phyloP scores from a whole-genome alignment of 2,329 filamentous ascomycete genomes.

The Trichophyton mentagrophytes region DNA sequence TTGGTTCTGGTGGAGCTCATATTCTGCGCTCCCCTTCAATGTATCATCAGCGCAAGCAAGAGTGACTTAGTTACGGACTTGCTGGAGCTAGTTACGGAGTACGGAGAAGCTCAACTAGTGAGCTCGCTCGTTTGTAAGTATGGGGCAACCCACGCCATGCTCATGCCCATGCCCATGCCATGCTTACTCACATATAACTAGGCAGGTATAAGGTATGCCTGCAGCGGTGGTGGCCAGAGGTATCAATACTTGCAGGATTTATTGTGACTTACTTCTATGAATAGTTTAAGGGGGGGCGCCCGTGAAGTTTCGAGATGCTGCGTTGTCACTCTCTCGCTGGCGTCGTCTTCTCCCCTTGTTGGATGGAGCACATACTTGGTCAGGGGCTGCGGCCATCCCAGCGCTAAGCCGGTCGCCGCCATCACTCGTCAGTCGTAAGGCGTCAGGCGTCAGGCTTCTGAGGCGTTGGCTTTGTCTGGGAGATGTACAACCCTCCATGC shows the following conservation, averaged over 20 bases:
- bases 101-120: neutral
- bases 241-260: too few species aligned
- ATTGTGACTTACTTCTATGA: neutral
- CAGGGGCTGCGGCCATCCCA: neutral
- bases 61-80: neutral
- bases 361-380: neutral
- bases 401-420: neutral
- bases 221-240: too few species aligned
- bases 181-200: too few species aligned
- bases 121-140: neutral
- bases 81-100: neutral
- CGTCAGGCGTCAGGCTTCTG: conserved; percentile 1
- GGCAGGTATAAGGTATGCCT: neutral
- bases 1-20: conserved; percentile 3
- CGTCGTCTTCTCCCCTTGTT: neutral
- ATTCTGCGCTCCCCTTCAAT: neutral
- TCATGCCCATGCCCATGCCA: too few species aligned
- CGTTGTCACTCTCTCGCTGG: neutral
- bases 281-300: neutral
- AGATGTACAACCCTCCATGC: too few species aligned
- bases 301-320: conserved; percentile 1
- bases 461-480: neutral
- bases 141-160: neutral
- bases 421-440: neutral
- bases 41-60: neutral